Base-by-base conservation (phyloP, 352 stramenopile genomes). In the Phytophthora sp. region DNA sequence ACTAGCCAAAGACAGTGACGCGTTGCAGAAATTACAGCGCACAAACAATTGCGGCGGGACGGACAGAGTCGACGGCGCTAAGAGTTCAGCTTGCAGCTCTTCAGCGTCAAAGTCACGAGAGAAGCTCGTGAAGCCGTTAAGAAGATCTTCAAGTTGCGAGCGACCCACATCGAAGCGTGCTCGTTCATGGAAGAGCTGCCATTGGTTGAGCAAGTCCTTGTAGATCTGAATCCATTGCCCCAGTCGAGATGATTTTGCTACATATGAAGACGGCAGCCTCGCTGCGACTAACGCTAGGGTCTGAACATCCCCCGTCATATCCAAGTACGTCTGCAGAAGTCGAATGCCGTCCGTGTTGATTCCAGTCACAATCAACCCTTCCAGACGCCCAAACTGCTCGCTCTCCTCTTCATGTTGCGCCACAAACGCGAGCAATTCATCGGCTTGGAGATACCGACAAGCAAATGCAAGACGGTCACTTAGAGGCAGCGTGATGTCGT, bases 21-120 rank as follows among this genome's bases (percentile, higher is more conserved):
- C 76, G 56, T 95, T 96, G 76, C 95, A 98, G 63, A 95, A 98
- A 62, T 98, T 98, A 67, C 95, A 98, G 7, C 95, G 86, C 24
- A 97, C 94, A 76, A 96, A 98, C 11, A 98, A 69, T 62, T 98
- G 91, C n/a, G 91, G 89, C 4, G 86, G 73, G 0, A 93, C 65
- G 0, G 74, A 83, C 9, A 91, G 79, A 42, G 77, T 75, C 18
- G 86, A 78, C 1, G 84, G 74, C 3, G 77, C 58, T 12, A 60
- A 63, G 18, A 84, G 67, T 53, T 88, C 77, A 1, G 73, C 73
- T 52, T 80, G 70, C 2, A 85, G 66, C 13, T 85, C 66, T 54
- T 86, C 71, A 0, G 68, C 73, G 26, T 89, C 76, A 15, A 59
- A 71, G 39, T 87, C 86, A 0, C 71, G 71, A 2, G 74, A 76